Percentiles rank a stretch among this genome's conserved stretches.
These are phyloP conservation scores for Lineolata rhizophorae DNA, from an alignment of 495 filamentous ascomycete genomes.

Conservation along the genomic window DNA sequence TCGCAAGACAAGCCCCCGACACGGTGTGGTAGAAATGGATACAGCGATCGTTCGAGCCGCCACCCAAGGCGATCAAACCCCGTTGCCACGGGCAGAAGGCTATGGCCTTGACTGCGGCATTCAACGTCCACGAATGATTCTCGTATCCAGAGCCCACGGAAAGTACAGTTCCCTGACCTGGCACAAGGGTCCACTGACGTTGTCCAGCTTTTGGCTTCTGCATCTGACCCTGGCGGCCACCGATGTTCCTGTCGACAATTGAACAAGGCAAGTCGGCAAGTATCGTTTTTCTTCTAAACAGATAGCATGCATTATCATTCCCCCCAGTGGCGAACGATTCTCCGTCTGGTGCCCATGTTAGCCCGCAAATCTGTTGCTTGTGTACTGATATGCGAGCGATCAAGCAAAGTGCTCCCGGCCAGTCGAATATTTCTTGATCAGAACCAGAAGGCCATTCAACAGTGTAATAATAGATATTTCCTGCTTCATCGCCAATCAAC, in stretches of 20 bases:
- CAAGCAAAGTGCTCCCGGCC: constrained; percentile 58
- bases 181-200: constrained; percentile 4
- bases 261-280: too few species aligned
- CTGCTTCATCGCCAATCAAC: constrained; percentile 71
- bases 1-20: constrained; percentile 69
- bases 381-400: constrained; percentile 60
- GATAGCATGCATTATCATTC: constrained; percentile 74
- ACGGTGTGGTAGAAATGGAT: constrained; percentile 90
- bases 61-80: constrained; percentile 73
- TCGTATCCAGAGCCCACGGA: constrained; percentile 25
- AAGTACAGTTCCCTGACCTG: constrained; percentile 8
- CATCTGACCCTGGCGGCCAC: constrained; percentile 3
- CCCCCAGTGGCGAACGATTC: constrained; percentile 66
- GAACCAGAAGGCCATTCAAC: constrained; percentile 55
- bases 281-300: constrained; percentile 51
- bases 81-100: constrained; percentile 93
- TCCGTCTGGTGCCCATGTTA: constrained; percentile 68
- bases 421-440: constrained; percentile 28
- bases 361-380: constrained; percentile 75
- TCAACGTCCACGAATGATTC: constrained; percentile 54
- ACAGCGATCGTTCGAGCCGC: constrained; percentile 79
- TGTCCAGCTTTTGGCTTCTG: constrained; percentile 1
- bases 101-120: constrained; percentile 87
- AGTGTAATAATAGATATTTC: constrained; percentile 68
- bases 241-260: too few species aligned